Evolutionary conservation across 2,329 filamentous ascomycete genomes (phyloP).

Genomic region (Paraphaeosphaeria sporulosa): DNA sequence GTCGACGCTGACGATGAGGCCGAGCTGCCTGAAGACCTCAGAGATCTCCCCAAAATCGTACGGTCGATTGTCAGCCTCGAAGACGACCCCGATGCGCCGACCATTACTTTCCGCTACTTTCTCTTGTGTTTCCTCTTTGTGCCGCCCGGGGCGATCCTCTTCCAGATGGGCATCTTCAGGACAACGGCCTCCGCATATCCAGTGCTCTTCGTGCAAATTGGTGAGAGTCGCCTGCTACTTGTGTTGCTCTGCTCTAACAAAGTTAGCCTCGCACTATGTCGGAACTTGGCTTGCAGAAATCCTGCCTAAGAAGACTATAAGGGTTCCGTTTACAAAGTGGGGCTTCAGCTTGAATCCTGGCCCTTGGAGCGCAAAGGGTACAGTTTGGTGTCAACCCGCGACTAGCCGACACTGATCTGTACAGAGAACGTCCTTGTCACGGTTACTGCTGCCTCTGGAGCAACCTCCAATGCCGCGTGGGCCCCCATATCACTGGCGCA

Average conservation of each 20-base stretch:
- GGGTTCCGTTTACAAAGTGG: constrained; percentile 57
- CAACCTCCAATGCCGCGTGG: constrained; percentile 48
- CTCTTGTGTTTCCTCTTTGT: constrained; percentile 64
- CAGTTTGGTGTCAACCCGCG: not conserved
- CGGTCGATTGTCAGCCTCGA: constrained; percentile 65
- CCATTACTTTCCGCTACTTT: constrained; percentile 68
- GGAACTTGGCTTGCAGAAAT: constrained; percentile 62
- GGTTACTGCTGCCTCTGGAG: constrained; percentile 50
- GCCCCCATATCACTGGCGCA: constrained; percentile 63
- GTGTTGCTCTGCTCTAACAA: not conserved
- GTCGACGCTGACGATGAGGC: constrained; percentile 33
- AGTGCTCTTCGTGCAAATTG: constrained; percentile 68
- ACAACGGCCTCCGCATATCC: constrained; percentile 67
- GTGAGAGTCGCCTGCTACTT: constrained; percentile 1
- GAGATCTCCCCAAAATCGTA: constrained; percentile 63
- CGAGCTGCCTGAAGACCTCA: constrained; percentile 52
- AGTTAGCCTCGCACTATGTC: constrained; percentile 60
- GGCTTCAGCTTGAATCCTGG: constrained; percentile 64
- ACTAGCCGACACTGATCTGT: not conserved
- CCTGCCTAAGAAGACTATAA: constrained; percentile 58
- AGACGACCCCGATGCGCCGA: constrained; percentile 64
- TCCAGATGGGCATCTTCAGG: constrained; percentile 63
- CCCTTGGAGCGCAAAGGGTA: constrained; percentile 63
- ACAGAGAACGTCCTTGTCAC: constrained; percentile 63
- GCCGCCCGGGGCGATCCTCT: constrained; percentile 64